phyloP scores from a whole-genome alignment of 2,329 filamentous ascomycete species.

The Xylaria sp. region DNA sequence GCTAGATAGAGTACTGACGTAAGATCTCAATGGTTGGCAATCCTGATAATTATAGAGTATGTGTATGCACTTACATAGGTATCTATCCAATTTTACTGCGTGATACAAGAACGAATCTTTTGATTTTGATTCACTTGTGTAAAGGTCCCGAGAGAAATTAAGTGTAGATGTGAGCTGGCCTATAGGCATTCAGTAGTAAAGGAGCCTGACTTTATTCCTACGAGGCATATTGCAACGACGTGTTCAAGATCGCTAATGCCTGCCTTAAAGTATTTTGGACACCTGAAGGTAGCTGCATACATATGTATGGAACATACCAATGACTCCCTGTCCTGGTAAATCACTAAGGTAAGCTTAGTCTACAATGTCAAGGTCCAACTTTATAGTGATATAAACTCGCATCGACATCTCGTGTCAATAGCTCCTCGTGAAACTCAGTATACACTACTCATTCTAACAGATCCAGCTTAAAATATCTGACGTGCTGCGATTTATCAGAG shows the following conservation, averaged over 20 bases:
- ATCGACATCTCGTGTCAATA: background rate
- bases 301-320: background rate
- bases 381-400: background rate
- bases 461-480: background rate
- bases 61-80: background rate
- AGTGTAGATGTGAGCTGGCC: no score
- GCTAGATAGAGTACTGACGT: background rate
- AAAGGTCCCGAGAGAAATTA: background rate
- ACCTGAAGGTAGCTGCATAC: background rate
- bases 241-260: background rate
- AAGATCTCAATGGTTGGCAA: slow-evolving; percentile 1
- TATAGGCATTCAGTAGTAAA: no score
- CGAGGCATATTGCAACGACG: background rate
- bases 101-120: background rate
- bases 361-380: background rate
- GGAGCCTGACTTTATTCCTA: background rate
- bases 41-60: background rate
- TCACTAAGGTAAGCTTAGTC: background rate
- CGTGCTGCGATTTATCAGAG: background rate
- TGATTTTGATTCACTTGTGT: background rate
- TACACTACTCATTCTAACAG: background rate
- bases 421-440: background rate
- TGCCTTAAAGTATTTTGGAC: background rate
- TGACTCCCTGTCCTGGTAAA: background rate
- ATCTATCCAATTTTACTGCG: background rate